Percentiles rank a stretch among this genome's conserved stretches.
phyloP scores from a whole-genome alignment of 2,329 filamentous ascomycete species.

The Sclerotinia subarctica region DNA sequence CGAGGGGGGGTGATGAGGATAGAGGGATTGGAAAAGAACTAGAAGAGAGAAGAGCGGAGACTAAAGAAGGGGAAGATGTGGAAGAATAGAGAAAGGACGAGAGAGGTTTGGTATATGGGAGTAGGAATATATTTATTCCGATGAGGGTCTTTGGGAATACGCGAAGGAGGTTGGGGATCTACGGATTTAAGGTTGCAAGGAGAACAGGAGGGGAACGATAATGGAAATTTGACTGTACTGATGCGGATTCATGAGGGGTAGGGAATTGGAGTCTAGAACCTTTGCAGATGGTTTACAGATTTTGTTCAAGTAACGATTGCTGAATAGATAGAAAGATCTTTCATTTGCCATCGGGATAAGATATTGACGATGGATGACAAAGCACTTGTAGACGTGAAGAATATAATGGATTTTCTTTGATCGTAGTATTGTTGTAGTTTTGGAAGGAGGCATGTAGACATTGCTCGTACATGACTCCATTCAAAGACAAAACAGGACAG shows the following conservation, averaged over 20 bases:
- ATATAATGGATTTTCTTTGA: not conserved
- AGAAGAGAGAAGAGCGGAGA: conserved; percentile 39
- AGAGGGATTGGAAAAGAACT: conserved; percentile 22
- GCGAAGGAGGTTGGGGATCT: conserved; percentile 35
- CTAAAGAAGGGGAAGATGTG: conserved; percentile 36
- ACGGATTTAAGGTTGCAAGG: conserved; percentile 36
- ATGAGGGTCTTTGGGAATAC: conserved; percentile 38
- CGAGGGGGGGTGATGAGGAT: conserved; percentile 35
- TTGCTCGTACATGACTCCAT: not conserved
- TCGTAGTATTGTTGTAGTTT: not conserved
- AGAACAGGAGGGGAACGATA: conserved; percentile 41
- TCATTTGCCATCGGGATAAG: not conserved
- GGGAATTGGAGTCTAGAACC: conserved; percentile 40
- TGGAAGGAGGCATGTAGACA: not conserved
- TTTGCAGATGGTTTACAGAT: not conserved
- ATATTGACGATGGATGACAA: not conserved
- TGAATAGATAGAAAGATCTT: not conserved
- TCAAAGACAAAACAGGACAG: too few relatives aligned
- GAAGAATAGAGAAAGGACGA: conserved; percentile 28
- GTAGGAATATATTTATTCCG: conserved; percentile 48
- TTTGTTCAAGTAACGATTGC: not conserved
- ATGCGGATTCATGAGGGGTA: conserved; percentile 47
- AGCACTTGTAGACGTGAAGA: not conserved
- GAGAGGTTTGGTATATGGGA: conserved; percentile 47
- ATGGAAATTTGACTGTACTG: not conserved